phyloP scores from a whole-genome alignment of 805 yeast genomes.

The Zygoascus biomembranicola region DNA sequence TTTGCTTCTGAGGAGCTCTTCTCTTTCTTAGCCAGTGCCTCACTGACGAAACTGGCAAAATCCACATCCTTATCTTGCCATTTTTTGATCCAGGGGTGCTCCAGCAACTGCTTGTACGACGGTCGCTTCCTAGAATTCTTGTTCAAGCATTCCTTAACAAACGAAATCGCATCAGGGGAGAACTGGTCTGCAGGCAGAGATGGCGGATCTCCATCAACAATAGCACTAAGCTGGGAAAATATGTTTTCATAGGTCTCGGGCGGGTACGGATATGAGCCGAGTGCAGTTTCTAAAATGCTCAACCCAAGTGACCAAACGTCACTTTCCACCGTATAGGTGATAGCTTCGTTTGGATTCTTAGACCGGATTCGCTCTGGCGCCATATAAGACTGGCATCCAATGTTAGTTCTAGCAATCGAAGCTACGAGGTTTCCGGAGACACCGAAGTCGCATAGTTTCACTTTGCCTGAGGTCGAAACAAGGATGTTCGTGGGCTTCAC shows the following conservation, averaged over 20 bases:
- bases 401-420: conserved; percentile 87
- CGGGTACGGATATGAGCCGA: conserved; percentile 93
- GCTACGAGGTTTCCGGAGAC: conserved; percentile 94
- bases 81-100: conserved; percentile 75
- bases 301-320: conserved; percentile 95
- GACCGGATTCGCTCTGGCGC: conserved; percentile 91
- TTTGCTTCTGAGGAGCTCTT: neutral
- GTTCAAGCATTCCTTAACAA: conserved; percentile 60
- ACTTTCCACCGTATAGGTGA: conserved; percentile 74
- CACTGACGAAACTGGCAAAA: conserved; percentile 31
- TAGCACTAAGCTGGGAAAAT: conserved; percentile 88
- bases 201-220: conserved; percentile 96
- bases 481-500: conserved; percentile 94
- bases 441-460: conserved; percentile 92
- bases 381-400: conserved; percentile 98
- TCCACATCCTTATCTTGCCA: conserved; percentile 32
- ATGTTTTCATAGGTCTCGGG: conserved; percentile 87
- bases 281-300: conserved; percentile 82
- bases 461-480: conserved; percentile 74
- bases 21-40: conserved; percentile 6
- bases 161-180: conserved; percentile 70
- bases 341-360: conserved; percentile 27
- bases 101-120: conserved; percentile 60
- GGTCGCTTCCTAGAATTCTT: conserved; percentile 81
- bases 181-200: conserved; percentile 52